Conservation (phyloP, 495 filamentous ascomycete genomes). For the Penicillium psychrofluorescens region DNA sequence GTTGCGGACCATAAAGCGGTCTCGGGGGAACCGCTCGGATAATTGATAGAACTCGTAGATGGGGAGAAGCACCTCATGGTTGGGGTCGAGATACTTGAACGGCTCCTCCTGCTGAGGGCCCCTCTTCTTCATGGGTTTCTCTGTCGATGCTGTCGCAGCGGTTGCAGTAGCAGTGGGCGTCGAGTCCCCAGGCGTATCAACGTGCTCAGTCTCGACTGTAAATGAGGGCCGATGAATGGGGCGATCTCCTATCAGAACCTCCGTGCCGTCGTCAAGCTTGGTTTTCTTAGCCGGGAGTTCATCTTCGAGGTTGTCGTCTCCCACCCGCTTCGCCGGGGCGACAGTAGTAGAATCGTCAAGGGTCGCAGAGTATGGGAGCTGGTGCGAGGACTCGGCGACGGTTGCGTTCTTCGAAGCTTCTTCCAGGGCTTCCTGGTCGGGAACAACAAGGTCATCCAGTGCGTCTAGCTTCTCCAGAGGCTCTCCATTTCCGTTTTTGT, state of each 20-base stretch:
- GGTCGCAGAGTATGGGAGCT: slow-evolving; percentile 31
- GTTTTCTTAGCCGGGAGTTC: slow-evolving; percentile 38
- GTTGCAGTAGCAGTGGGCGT: slow-evolving; percentile 21
- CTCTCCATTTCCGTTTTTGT: slow-evolving; percentile 32
- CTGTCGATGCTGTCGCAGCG: slow-evolving; percentile 8
- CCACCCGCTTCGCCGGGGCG: slow-evolving; percentile 30
- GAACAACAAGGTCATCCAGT: slow-evolving; percentile 38
- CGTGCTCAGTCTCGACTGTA: slow-evolving; percentile 30
- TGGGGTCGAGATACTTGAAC: slow-evolving; percentile 74
- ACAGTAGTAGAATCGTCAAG: slow-evolving; percentile 15
- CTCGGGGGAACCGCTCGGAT: slow-evolving; percentile 71
- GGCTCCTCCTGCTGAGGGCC: slow-evolving; percentile 67
- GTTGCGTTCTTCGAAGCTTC: slow-evolving; percentile 38
- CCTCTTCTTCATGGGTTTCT: slow-evolving; percentile 28
- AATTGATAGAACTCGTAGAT: slow-evolving; percentile 80
- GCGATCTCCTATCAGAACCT: slow-evolving; percentile 41
- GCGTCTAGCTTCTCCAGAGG: slow-evolving; percentile 43
- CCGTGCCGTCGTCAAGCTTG: slow-evolving; percentile 39
- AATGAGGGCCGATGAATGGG: slow-evolving; percentile 43
- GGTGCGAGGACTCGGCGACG: slow-evolving; percentile 33
- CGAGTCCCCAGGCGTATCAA: slow-evolving; percentile 29
- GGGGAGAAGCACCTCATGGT: slow-evolving; percentile 63
- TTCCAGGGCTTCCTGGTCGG: slow-evolving; percentile 23
- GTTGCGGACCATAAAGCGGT: slow-evolving; percentile 95
- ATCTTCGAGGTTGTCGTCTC: slow-evolving; percentile 30